Base-by-base conservation (phyloP, 176 grass and related monocot genomes). In the Oryza glumipatula region DNA sequence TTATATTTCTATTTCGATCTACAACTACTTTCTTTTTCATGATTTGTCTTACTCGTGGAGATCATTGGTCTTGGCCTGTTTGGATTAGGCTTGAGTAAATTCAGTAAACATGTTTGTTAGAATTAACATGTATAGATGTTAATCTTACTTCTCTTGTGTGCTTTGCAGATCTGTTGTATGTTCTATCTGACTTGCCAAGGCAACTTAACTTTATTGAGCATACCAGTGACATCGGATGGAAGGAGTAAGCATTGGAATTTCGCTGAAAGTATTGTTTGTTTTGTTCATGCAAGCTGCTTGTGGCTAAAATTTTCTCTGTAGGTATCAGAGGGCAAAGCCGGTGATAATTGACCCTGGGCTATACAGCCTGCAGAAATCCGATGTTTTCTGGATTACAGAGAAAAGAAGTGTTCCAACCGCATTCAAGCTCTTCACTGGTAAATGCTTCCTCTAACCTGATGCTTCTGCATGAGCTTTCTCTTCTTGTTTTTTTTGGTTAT, bases 351-450 rank as follows among this genome's bases (percentile, higher is more conserved):
- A 99, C 41, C 97, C 97, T 39, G 94, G 94, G 84, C 92, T 99
- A 38, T 96, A 99, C 84, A 96, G 86, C 76, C 76, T 84, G 66
- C 84, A 99, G 85, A 99, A 99, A 58, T 89, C 91, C 0, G 97
- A 99, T 67, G 97, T 99, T 52, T 99, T 99, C 75, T 99, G 97
- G 97, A 89, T 99, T 72, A 91, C 91, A 12, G 92, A 99, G 83
- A 96, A 92, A 68, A 80, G 97, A 78, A 96, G 94, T 68, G 86
- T 99, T 32, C 97, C 97, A 36, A 96, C 94, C 17, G 94, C 94
- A 63, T 99, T 99, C 79, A 99, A 99, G 86, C 97, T 99, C 67
- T 99, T 99, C 84, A 99, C 94, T 32, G 97, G 97, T 99, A 87
- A 66, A 80, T 85, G 23, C 16, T 48, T 83, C 67, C 56, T 48